Base-by-base conservation (phyloP, 306 rosid species). In the Fragaria vesca region DNA sequence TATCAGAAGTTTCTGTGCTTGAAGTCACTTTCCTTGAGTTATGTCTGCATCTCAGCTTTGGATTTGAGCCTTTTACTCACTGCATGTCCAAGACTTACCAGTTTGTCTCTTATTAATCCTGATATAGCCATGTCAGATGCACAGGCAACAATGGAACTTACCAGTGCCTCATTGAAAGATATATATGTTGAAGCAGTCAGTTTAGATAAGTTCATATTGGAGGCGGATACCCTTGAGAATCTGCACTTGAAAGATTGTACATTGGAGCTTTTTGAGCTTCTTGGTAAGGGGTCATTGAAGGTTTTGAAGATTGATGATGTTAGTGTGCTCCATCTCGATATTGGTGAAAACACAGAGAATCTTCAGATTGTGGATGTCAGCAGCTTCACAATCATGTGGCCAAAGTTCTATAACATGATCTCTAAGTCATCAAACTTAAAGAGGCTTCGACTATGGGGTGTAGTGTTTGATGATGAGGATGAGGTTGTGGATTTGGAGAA, bases 301-400 rank as follows among this genome's bases (percentile, higher is more conserved):
- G 84, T 76, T 60, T 66, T 94, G 73, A 89, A 82, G 87, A 80
- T 94, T 79, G 96, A 90, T 73, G 90, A 91, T 71, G 94, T 89
- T 70, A 85, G 88, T 80, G 88, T 90, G 51, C 78, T 87, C 76
- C 90, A 89, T 81, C 89, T 94, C 42, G 89, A 90, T 73, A 82
- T 94, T 79, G 94, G 89, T 8, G 97, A 89, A 75, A 82, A 79
- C 79, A 83, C 88, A 11, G 93, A 89, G 83, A 94, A 87, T 81
- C 93, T 91, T 9, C 91, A 91, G 87, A 80, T 86, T 78, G 90
- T 94, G 60, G 94, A 93, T 81, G 91, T 91, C 38, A 77, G 87
- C 73, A 87, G 86, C 86, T 91, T 86, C 86, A 88, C 96, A 17
- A 85, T 88, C 71, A 80, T 85, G 79, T 90, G 97, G 98, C 91